Percentiles rank a stretch among this genome's conserved stretches.
Conservation (phyloP, 495 filamentous ascomycete genomes). For the Hypoxylon fuscum region DNA sequence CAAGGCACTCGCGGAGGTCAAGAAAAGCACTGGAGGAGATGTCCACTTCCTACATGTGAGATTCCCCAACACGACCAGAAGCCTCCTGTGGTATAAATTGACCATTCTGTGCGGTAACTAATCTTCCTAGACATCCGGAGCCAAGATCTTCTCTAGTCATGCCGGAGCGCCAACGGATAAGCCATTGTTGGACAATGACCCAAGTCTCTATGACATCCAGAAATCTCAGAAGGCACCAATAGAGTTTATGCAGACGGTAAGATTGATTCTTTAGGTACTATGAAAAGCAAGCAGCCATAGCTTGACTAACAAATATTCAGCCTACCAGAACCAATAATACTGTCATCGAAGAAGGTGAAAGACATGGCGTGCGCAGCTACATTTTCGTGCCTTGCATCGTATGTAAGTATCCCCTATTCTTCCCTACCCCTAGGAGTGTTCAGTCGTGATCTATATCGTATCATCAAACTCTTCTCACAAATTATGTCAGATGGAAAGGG, state of each 20-base stretch:
- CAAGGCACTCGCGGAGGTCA: constrained; percentile 52
- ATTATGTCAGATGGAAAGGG: constrained; percentile 49
- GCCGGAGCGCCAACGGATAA: constrained; percentile 44
- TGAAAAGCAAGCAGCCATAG: background rate
- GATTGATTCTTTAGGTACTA: background rate
- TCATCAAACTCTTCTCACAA: background rate
- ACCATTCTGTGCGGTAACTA: background rate
- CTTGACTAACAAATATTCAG: constrained; percentile 34
- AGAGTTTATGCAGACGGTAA: constrained; percentile 20
- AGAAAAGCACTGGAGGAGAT: constrained; percentile 46
- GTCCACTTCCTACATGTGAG: constrained; percentile 58
- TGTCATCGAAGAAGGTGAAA: constrained; percentile 51
- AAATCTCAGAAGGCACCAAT: constrained; percentile 32
- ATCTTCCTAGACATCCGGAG: constrained; percentile 39
- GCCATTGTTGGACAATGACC: constrained; percentile 54
- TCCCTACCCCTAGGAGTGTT: background rate
- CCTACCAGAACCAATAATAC: constrained; percentile 45
- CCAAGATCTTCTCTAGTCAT: constrained; percentile 44
- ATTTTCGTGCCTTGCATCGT: constrained; percentile 59
- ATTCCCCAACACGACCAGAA: background rate
- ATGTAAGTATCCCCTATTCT: constrained; percentile 35
- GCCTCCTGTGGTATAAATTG: background rate
- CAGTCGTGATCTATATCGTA: background rate
- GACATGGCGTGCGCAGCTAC: constrained; percentile 53
- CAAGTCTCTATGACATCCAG: constrained; percentile 53